Conservation (phyloP, 352 stramenopile species). For the Globisporangium mamillatum region DNA sequence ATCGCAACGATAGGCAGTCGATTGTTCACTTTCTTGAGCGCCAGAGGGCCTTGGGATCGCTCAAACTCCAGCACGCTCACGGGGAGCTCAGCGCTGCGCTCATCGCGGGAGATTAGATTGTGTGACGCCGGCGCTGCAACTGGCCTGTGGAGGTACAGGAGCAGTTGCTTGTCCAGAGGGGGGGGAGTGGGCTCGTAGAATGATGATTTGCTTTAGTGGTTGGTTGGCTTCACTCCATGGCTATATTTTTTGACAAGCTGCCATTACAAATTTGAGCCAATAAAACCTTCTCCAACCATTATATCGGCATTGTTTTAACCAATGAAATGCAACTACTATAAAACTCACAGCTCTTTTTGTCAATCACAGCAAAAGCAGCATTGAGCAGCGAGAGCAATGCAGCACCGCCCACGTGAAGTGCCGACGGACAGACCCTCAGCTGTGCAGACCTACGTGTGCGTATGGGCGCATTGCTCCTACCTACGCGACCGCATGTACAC, state of each 20-base stretch:
- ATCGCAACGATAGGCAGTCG: background rate
- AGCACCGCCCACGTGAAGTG: slow-evolving; percentile 43
- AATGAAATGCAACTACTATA: background rate
- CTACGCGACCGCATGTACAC: too few species aligned
- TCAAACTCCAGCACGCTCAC: background rate
- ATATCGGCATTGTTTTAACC: background rate
- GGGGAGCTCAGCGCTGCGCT: background rate
- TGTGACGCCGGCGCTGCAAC: background rate
- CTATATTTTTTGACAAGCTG: background rate
- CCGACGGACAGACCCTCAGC: slow-evolving; percentile 54
- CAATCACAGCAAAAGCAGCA: background rate
- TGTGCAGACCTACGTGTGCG: slow-evolving; percentile 52
- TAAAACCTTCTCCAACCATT: background rate
- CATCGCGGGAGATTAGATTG: background rate
- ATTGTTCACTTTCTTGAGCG: background rate
- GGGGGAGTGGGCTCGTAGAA: too few species aligned
- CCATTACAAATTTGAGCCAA: background rate
- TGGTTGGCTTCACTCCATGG: background rate
- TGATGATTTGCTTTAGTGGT: background rate
- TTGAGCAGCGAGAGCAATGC: slow-evolving; percentile 1
- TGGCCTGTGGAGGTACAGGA: too few species aligned
- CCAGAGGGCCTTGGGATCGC: background rate
- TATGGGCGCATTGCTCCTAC: background rate
- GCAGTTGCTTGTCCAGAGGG: too few species aligned
- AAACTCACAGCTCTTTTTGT: background rate